These are phyloP conservation scores for Alternaria sp. DNA, from an alignment of 2,329 filamentous ascomycete species.

Conservation along the genomic window DNA sequence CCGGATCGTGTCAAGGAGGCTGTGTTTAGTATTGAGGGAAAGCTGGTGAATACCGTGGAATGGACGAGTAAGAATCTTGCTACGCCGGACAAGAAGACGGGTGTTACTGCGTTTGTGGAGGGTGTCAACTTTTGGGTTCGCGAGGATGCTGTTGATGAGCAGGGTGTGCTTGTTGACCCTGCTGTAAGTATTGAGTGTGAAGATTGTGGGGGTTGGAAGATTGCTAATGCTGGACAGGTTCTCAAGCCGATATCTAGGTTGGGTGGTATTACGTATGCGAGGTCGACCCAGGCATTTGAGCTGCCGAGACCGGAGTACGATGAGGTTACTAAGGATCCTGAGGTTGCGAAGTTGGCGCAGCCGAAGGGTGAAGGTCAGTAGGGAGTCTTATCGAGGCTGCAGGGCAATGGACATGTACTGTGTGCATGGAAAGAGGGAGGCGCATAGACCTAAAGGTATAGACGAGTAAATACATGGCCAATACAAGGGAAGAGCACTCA, in stretches of 20 bases:
- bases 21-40: constrained; percentile 81
- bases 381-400: not conserved
- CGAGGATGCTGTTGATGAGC: constrained; percentile 84
- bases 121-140: constrained; percentile 87
- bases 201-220: not conserved
- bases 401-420: not conserved
- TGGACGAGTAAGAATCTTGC: constrained; percentile 70
- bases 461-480: not conserved
- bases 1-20: constrained; percentile 80
- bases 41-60: constrained; percentile 74
- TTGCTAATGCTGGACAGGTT: constrained; percentile 54
- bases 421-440: not conserved
- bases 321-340: constrained; percentile 55
- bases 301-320: constrained; percentile 65
- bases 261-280: constrained; percentile 85
- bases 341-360: constrained; percentile 63
- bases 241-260: constrained; percentile 78
- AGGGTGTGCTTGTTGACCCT: constrained; percentile 75
- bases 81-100: constrained; percentile 75
- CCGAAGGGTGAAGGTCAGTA: constrained; percentile 8
- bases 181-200: constrained; percentile 54
- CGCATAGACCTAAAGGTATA: not conserved
- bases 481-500: not conserved
- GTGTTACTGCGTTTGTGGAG: constrained; percentile 78
- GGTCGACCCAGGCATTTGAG: constrained; percentile 73